Base-by-base conservation (phyloP, 805 yeast species). In the Candida silvatica region DNA sequence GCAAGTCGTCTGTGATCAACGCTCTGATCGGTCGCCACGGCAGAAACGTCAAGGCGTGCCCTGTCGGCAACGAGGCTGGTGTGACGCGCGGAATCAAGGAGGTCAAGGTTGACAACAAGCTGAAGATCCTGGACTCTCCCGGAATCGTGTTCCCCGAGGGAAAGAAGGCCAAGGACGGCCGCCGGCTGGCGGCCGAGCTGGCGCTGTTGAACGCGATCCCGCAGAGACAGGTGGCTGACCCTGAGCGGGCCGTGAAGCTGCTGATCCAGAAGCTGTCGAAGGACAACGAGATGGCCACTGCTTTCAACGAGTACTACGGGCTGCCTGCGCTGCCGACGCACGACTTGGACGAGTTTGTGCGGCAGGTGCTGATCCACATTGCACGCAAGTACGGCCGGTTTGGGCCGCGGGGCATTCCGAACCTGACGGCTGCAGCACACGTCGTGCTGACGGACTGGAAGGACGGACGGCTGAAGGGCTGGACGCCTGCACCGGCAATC, bases 61-160 rank as follows among this genome's bases (percentile, higher is more conserved):
- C 98, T 12, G 94, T 83, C 22, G 98, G 98, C 34, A 94, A 94
- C 54, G 92, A 83, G 62, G 97, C 98, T 3, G 98, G 98, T 56
- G 92, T 92, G 31, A 90, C 98, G 20, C 88, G 96, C 1, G 67
- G 90, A 3, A 64, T 92, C 56, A 76, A 97, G 62, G 94, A 87
- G 58, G 87, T 90, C 39, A 92, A 90, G 62, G 71, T 90, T 41
- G 98, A 90, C 59, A 81, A 78, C 53, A 87, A 87, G 58, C 71
- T 90, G 48, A 85, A 82, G 59, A 70, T 90, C 44, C 68, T 90
- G 52, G 98, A 90, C 60, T 85, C 96, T 36, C 98, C 98, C 35
- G 98, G 98, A 54, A 92, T 90, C 42, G 96, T 92, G 27, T 90
- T 92, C 76, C 97, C 97, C 34, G 56, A 51, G 24, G 35, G 44